Percentiles rank a stretch among this genome's conserved stretches.
Evolutionary conservation across 192 early-diverging fungal species (phyloP).

Genomic region (Umbelopsis sp.): DNA sequence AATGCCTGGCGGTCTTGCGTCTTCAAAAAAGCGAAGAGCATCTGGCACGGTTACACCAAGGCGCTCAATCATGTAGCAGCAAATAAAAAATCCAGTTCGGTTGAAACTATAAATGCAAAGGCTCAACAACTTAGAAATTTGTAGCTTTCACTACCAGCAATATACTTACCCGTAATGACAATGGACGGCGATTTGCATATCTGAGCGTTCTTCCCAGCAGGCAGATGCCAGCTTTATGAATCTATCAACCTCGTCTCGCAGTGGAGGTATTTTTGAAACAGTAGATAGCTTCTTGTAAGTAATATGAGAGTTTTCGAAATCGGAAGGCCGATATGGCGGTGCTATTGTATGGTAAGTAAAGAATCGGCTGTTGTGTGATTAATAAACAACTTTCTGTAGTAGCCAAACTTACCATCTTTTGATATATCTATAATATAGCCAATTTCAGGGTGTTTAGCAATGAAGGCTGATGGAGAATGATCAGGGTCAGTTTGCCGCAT

Average conservation of each 20-base stretch:
- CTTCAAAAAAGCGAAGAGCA: slow-evolving; percentile 49
- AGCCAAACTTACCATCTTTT: slow-evolving; percentile 30
- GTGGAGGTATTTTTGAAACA: slow-evolving; percentile 55
- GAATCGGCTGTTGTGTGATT: background rate
- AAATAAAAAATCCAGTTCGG: slow-evolving; percentile 59
- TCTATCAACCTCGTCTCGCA: slow-evolving; percentile 42
- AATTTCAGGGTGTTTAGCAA: slow-evolving; percentile 56
- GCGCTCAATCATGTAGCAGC: slow-evolving; percentile 56
- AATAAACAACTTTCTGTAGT: background rate
- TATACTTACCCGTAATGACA: slow-evolving; percentile 59
- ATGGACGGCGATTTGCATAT: slow-evolving; percentile 58
- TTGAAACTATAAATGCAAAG: slow-evolving; percentile 43
- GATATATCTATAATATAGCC: slow-evolving; percentile 59
- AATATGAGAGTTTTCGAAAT: slow-evolving; percentile 58
- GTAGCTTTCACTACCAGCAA: background rate
- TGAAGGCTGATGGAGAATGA: slow-evolving; percentile 51
- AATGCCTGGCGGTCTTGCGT: slow-evolving; percentile 53
- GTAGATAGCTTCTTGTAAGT: slow-evolving; percentile 54
- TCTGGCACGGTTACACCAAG: slow-evolving; percentile 51
- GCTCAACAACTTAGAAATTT: background rate
- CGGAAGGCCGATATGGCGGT: slow-evolving; percentile 53
- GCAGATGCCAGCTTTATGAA: slow-evolving; percentile 44
- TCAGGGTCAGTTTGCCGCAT: slow-evolving; percentile 59
- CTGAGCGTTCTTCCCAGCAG: slow-evolving; percentile 51
- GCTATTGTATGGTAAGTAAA: background rate